phyloP scores from a whole-genome alignment of 129 eudicot genomes.

The Flaveria linearis region DNA sequence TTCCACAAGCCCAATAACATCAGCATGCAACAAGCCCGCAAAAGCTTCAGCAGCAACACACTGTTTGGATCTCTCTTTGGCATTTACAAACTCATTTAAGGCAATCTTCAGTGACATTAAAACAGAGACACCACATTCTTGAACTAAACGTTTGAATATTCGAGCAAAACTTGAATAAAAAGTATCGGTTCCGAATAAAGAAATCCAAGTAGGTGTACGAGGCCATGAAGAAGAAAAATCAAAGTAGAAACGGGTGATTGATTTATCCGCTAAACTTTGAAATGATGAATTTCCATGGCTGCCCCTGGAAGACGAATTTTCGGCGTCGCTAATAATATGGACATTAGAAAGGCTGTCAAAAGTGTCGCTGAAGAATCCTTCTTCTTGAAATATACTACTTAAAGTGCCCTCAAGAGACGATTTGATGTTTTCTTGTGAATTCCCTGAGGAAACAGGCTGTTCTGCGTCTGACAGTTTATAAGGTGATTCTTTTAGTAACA shows the following conservation, averaged over 20 bases:
- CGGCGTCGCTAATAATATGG: conserved; percentile 75
- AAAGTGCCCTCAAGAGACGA: conserved; percentile 86
- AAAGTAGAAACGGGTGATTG: conserved; percentile 93
- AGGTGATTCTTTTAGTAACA: conserved; percentile 90
- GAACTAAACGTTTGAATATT: conserved; percentile 81
- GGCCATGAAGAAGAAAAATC: conserved; percentile 99
- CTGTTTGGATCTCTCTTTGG: conserved; percentile 89
- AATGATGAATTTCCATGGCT: conserved; percentile 73
- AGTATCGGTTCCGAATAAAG: conserved; percentile 84
- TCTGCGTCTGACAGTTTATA: conserved; percentile 53
- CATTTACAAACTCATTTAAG: conserved; percentile 65
- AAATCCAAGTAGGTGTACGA: conserved; percentile 95
- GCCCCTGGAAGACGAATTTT: conserved; percentile 64
- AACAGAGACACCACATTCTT: conserved; percentile 92
- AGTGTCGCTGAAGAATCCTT: conserved; percentile 82
- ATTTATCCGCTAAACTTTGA: conserved; percentile 95
- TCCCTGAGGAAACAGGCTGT: conserved; percentile 30
- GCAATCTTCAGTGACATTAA: conserved; percentile 60
- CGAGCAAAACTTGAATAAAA: conserved; percentile 94
- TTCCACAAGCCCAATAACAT: conserved; percentile 72
- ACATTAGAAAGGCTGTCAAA: conserved; percentile 85
- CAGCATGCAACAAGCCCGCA: conserved; percentile 94
- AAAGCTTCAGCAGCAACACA: conserved; percentile 99
- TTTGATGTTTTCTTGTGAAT: conserved; percentile 42
- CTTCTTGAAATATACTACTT: conserved; percentile 72